These are phyloP conservation scores for Lagerstroemia speciosa DNA, from an alignment of 345 rosid genomes.

Conservation along the genomic window DNA sequence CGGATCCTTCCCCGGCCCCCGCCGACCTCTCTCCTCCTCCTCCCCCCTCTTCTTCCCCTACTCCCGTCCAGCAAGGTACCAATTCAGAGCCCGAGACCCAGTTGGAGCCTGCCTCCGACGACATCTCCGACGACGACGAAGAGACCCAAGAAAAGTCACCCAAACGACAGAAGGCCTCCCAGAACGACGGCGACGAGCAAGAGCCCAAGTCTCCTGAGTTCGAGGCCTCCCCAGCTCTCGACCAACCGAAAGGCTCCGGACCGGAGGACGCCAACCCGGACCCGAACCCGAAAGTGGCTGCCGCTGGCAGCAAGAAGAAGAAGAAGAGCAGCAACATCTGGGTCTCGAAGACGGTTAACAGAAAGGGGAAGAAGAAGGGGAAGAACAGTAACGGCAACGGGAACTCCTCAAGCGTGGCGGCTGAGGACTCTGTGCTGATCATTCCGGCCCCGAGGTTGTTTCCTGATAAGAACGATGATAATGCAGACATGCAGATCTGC, in stretches of 20 bases:
- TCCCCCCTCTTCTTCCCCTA: neutral
- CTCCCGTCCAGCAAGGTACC: neutral
- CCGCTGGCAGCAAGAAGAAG: conserved; percentile 52
- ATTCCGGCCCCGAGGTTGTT: conserved; percentile 76
- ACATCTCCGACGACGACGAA: conserved; percentile 49
- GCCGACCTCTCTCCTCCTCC: neutral
- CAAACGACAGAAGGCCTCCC: conserved; percentile 18
- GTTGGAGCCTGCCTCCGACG: conserved; percentile 56
- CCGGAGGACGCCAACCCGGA: neutral
- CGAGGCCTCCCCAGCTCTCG: neutral
- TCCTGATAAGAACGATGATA: conserved; percentile 71
- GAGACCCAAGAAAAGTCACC: conserved; percentile 33
- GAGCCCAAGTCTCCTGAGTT: neutral
- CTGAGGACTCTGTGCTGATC: conserved; percentile 67
- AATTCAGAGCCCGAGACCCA: neutral
- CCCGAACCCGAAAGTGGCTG: neutral
- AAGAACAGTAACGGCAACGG: conserved; percentile 30
- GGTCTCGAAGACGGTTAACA: conserved; percentile 73
- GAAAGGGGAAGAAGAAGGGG: conserved; percentile 84
- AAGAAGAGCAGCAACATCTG: conserved; percentile 80
- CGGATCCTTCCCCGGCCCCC: neutral
- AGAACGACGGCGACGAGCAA: conserved; percentile 24
- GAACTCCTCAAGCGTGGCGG: conserved; percentile 20
- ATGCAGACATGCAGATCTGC: conserved; percentile 59
- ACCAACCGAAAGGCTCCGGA: neutral